Evolutionary conservation across 768 basidiomycete genomes (phyloP).

Genomic region (Termitomyces sp.): DNA sequence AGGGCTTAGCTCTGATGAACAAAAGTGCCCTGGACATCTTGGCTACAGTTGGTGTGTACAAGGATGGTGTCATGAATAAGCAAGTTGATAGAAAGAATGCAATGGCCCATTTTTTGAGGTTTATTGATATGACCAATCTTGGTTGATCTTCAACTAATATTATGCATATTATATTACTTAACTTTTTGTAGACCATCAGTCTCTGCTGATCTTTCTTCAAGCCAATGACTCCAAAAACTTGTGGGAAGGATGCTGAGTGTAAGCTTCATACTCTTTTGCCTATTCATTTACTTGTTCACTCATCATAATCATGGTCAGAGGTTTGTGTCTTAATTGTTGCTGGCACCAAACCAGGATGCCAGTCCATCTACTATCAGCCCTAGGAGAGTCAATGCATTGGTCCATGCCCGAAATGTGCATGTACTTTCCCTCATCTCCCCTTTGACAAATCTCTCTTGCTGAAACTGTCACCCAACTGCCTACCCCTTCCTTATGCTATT

Average conservation of each 20-base stretch:
- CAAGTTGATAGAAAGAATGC: conserved; percentile 84
- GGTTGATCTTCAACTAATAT: conserved; percentile 1
- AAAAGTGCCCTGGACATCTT: conserved; percentile 88
- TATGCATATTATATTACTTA: conserved; percentile 85
- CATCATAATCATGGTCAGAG: conserved; percentile 57
- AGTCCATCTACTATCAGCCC: conserved; percentile 92
- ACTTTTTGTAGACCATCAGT: conserved; percentile 86
- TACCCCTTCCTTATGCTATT: too few relatives aligned
- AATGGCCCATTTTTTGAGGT: conserved; percentile 94
- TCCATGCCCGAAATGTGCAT: too few relatives aligned
- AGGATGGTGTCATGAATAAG: conserved; percentile 95
- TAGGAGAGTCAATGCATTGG: too few relatives aligned
- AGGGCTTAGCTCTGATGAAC: conserved; percentile 93
- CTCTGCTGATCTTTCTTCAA: conserved; percentile 88
- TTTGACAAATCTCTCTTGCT: too few relatives aligned
- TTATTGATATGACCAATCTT: neutral
- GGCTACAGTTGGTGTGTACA: conserved; percentile 88
- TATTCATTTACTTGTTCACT: neutral
- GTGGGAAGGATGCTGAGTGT: conserved; percentile 72
- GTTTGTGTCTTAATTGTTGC: conserved; percentile 92
- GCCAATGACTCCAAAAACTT: conserved; percentile 87
- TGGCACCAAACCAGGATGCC: conserved; percentile 94
- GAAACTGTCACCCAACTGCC: too few relatives aligned
- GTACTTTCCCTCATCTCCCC: too few relatives aligned
- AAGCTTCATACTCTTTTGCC: neutral